Percentiles rank a stretch among this genome's conserved stretches.
phyloP scores from a whole-genome alignment of 768 basidiomycete genomes.

The Gloeophyllum trabeum region DNA sequence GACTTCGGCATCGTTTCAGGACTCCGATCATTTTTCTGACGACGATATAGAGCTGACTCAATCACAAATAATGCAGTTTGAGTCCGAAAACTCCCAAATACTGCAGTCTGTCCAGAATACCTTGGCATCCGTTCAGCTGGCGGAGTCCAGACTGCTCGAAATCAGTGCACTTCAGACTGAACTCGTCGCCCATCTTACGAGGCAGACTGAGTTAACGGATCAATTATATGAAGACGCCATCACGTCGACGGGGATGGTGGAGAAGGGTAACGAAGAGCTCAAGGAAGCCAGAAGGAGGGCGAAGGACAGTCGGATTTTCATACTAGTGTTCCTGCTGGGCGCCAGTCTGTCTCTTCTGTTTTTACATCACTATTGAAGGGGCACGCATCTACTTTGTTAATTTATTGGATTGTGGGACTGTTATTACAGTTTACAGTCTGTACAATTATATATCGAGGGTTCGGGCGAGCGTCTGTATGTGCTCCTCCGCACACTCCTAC shows the following conservation, averaged over 20 bases:
- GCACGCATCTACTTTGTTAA: too few species aligned
- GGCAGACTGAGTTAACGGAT: constrained; percentile 88
- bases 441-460: too few species aligned
- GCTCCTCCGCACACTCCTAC: too few species aligned
- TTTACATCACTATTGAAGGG: constrained; percentile 70
- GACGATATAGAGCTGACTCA: constrained; percentile 57
- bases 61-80: constrained; percentile 88
- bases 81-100: constrained; percentile 83
- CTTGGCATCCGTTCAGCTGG: constrained; percentile 81
- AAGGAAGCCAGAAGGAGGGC: constrained; percentile 81
- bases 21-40: constrained; percentile 28
- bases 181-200: constrained; percentile 75
- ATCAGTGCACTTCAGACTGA: constrained; percentile 92
- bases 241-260: constrained; percentile 72
- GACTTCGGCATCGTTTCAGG: constrained; percentile 17
- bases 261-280: constrained; percentile 84
- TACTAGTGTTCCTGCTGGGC: constrained; percentile 85
- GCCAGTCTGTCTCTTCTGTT: constrained; percentile 88
- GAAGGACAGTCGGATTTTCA: constrained; percentile 79
- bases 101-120: constrained; percentile 77
- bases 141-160: constrained; percentile 85
- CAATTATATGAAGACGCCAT: constrained; percentile 93
- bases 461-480: too few species aligned
- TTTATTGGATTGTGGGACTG: too few species aligned
- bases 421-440: too few species aligned